A percentile compares a stretch with the other conserved stretches of the same genome.
Conservation (phyloP, 129 eudicot species). For the Apium graveolens region DNA sequence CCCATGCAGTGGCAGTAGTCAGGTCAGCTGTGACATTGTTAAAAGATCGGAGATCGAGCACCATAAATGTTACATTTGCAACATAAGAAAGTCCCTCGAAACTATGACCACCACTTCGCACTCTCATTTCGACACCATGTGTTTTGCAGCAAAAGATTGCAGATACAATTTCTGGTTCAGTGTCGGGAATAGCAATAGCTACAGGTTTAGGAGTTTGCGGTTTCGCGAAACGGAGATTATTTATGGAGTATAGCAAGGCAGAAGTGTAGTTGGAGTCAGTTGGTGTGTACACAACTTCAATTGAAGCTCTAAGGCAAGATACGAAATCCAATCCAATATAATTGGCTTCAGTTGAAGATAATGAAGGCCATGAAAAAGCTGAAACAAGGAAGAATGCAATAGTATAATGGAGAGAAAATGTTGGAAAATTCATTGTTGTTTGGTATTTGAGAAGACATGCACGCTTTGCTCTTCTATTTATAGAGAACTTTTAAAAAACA, state of each 20-base stretch:
- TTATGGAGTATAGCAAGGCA: conserved; percentile 3
- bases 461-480: neutral
- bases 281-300: conserved; percentile 1
- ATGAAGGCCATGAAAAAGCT: neutral
- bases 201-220: conserved; percentile 16
- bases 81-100: conserved; percentile 26
- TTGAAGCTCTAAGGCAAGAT: neutral
- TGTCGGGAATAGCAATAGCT: conserved; percentile 12
- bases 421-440: neutral
- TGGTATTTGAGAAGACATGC: neutral
- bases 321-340: neutral
- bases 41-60: conserved; percentile 3
- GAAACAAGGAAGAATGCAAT: neutral
- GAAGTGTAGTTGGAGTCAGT: conserved; percentile 9
- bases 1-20: conserved; percentile 15
- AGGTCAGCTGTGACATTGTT: neutral
- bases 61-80: conserved; percentile 10
- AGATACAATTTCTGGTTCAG: conserved; percentile 13
- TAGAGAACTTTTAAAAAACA: no score
- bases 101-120: conserved; percentile 24
- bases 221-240: conserved; percentile 17
- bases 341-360: neutral
- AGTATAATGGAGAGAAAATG: neutral
- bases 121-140: neutral
- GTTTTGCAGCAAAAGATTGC: conserved; percentile 14